Base-by-base conservation (phyloP, 306 rosid genomes). In the Elaeagnus macrophylla region DNA sequence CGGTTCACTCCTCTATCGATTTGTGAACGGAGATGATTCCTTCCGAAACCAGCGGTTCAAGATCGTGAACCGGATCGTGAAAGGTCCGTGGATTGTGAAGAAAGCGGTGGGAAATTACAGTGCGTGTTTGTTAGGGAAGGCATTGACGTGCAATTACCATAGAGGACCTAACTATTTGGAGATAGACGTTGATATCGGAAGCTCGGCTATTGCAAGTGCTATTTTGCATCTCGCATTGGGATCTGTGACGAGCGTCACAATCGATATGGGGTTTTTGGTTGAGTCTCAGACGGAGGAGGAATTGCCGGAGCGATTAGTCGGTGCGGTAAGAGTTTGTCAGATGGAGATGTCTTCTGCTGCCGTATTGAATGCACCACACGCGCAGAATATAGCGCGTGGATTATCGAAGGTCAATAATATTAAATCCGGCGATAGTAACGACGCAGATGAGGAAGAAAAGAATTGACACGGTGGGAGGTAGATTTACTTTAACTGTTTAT, bases 11-110 rank as follows among this genome's bases (percentile, higher is more conserved):
- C 69, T 89, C 0, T 43, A 71, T 17, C 90, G 86, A 65, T 89
- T 89, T 73, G 59, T 89, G 52, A 77, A 81, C 16, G 95, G 95
- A 2, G 94, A 89, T 51, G 94, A 89, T 40, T 14, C 68, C 2
- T 89, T 81, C 64, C 40, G 95, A 39, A 89, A 89, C 50, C 94
- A 86, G 62, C 85, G 97, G 81, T 70, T 89, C 70, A 89, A 89
- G 71, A 53, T 89, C 54, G 95, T 89, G 77, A 89, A 83, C 73
- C 82, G 94, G 71, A 89, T 89, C 78, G 97, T 79, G 54, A 89
- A 89, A 48, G 97, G 97, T 1, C 95, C 97, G 44, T 89, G 97
- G 97, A 83, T 89, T 37, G 85, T 89, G 52, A 87, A 83, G 71
- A 83, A 83, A 48, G 65, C 97, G 63, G 90, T 81, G 46, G 97